Base-by-base conservation (phyloP, 345 rosid species). In the Adansonia digitata region DNA sequence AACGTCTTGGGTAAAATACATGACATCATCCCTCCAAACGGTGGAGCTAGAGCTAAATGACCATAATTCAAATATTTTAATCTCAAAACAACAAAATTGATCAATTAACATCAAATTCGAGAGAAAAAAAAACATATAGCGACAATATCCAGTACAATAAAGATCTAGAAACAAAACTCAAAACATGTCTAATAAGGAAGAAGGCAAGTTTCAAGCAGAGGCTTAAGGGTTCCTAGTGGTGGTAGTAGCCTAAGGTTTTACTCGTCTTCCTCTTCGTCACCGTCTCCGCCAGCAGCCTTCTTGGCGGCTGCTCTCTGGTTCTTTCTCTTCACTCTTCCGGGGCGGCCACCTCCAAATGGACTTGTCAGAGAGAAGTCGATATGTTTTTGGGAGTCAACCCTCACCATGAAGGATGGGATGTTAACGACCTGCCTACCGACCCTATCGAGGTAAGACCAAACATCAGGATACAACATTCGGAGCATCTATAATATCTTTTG, bases 321-420 rank as follows among this genome's bases (percentile, higher is more conserved):
- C 84, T 39, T 84, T 81, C 84, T 76, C 82, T 83, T 83, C 75
- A 83, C 86, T 71, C 86, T 81, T 63, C 86, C 86, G 7, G 84
- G 82, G 39, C 82, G 71, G 20, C 86, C 86, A 73, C 86, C 86
- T 73, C 84, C 84, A 0, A 84, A 81, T 1, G 86, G 84, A 67
- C 86, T 84, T 2, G 84, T 84, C 1, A 84, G 81, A 37, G 84
- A 79, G 73, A 84, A 81, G 73, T 84, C 83, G 0, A 84, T 34
- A 37, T 84, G 86, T 48, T 84, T 84, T 69, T 84, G 83, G 12
- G 86, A 81, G 12, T 84, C 84, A 1, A 84, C 63, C 53, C 74
- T 84, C 74, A 81, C 86, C 83, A 79, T 62, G 72, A 84, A 84
- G 0, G 84, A 84, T 74, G 84, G 86, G 63, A 84, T 77, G 74